Evolutionary conservation across 1,284 basidiomycete genomes (phyloP).

Genomic region (Rhodotorula sp.): DNA sequence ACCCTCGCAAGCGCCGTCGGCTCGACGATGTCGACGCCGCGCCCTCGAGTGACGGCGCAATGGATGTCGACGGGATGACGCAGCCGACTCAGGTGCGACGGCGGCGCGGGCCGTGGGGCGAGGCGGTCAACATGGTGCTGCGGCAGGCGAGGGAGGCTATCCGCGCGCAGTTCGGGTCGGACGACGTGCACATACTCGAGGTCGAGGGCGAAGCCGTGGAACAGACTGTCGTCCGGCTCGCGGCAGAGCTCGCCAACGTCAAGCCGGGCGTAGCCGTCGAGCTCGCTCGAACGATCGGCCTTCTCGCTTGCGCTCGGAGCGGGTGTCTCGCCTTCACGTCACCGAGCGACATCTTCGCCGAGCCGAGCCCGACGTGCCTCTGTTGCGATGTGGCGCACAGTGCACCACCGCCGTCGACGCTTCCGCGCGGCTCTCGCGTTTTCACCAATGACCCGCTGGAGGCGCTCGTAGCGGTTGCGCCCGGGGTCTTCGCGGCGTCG

Average conservation of each 20-base stretch:
- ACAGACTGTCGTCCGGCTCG: not conserved
- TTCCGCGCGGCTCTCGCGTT: not conserved
- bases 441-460: conserved; percentile 23
- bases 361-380: conserved; percentile 10
- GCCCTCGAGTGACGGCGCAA: conserved; percentile 21
- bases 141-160: not conserved
- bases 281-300: conserved; percentile 19
- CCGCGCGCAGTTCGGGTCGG: not conserved
- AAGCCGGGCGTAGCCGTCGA: not conserved
- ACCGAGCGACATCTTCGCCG: not conserved
- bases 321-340: conserved; percentile 12
- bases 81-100: conserved; percentile 8
- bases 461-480: not conserved
- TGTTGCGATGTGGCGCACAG: conserved; percentile 21
- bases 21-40: not conserved
- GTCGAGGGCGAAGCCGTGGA: conserved; percentile 11
- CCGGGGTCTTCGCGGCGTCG: not conserved
- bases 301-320: conserved; percentile 32
- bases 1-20: conserved; percentile 18
- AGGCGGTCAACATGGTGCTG: conserved; percentile 10
- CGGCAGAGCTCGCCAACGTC: not conserved
- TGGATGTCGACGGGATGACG: conserved; percentile 21
- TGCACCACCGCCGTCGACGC: not conserved
- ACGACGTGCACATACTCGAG: conserved; percentile 4
- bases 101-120: conserved; percentile 12